Conservation (phyloP, 257 asterid genomes). For the Salvia rosmarinus region DNA sequence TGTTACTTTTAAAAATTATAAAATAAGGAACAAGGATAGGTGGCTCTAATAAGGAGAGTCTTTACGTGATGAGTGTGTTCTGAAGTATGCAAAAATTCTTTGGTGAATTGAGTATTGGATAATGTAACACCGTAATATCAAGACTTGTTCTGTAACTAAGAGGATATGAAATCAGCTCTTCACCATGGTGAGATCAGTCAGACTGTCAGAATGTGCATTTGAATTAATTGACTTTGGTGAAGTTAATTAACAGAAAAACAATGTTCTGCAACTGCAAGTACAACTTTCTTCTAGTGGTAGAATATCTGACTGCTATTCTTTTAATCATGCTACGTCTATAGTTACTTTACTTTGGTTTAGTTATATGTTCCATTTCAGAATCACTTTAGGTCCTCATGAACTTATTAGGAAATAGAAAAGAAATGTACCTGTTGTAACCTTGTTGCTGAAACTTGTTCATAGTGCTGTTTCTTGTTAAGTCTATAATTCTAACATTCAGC, state of each 20-base stretch:
- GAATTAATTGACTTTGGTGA: neutral
- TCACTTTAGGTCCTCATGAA: neutral
- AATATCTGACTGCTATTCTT: neutral
- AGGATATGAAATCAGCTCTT: conserved; percentile 10
- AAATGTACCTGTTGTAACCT: neutral
- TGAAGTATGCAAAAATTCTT: neutral
- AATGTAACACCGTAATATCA: neutral
- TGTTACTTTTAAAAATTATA: neutral
- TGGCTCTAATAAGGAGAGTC: neutral
- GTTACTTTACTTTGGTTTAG: neutral
- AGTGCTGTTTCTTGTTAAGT: conserved; percentile 5
- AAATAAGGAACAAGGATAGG: neutral
- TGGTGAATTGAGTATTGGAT: neutral
- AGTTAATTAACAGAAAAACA: conserved; percentile 1
- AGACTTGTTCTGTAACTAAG: neutral
- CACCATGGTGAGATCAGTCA: neutral
- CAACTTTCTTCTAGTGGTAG: neutral
- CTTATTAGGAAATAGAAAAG: neutral
- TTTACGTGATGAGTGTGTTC: neutral
- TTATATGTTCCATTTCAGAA: conserved; percentile 5
- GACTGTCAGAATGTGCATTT: neutral
- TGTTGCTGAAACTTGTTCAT: neutral
- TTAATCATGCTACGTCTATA: neutral
- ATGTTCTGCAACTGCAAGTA: neutral
- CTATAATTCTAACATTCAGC: neutral